Conservation (phyloP, 2,329 filamentous ascomycete species). For the Fusarium veterinarium region DNA sequence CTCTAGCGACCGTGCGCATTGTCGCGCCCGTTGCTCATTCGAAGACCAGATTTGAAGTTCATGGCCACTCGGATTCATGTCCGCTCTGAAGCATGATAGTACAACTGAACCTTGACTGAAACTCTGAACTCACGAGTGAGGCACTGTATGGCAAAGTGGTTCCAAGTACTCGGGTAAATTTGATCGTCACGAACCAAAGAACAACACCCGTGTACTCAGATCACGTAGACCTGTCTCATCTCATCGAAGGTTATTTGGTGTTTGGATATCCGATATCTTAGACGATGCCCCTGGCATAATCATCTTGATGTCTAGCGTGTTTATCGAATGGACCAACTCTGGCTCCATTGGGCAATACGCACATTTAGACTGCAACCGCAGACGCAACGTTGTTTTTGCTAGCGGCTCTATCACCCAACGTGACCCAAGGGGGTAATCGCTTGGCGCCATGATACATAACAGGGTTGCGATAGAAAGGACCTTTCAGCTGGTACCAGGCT, state of each 20-base stretch:
- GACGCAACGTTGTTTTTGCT: slow-evolving; percentile 36
- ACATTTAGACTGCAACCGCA: slow-evolving; percentile 22
- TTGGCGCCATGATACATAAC: slow-evolving; percentile 14
- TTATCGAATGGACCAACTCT: slow-evolving; percentile 1
- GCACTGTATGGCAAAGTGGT: slow-evolving; percentile 10
- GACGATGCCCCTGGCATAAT: slow-evolving; percentile 10
- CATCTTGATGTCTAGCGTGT: slow-evolving; percentile 19
- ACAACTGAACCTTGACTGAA: slow-evolving; percentile 20
- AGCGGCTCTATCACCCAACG: slow-evolving; percentile 25
- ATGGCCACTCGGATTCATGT: slow-evolving; percentile 22
- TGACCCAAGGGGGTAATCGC: slow-evolving; percentile 17
- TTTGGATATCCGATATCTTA: not conserved
- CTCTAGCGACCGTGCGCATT: slow-evolving; percentile 23
- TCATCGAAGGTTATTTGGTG: slow-evolving; percentile 4
- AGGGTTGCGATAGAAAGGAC: slow-evolving; percentile 11
- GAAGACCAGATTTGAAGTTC: slow-evolving; percentile 7
- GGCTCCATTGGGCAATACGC: slow-evolving; percentile 13
- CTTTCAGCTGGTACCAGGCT: slow-evolving; percentile 13
- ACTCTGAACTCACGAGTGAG: slow-evolving; percentile 16
- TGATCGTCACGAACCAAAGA: slow-evolving; percentile 18
- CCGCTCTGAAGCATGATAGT: slow-evolving; percentile 8
- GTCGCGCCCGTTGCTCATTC: slow-evolving; percentile 19
- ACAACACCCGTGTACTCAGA: not conserved
- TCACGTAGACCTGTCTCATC: slow-evolving; percentile 12
- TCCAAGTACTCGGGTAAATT: slow-evolving; percentile 19